Base-by-base conservation (phyloP, 257 asterid species). In the Solanum paucissectum region DNA sequence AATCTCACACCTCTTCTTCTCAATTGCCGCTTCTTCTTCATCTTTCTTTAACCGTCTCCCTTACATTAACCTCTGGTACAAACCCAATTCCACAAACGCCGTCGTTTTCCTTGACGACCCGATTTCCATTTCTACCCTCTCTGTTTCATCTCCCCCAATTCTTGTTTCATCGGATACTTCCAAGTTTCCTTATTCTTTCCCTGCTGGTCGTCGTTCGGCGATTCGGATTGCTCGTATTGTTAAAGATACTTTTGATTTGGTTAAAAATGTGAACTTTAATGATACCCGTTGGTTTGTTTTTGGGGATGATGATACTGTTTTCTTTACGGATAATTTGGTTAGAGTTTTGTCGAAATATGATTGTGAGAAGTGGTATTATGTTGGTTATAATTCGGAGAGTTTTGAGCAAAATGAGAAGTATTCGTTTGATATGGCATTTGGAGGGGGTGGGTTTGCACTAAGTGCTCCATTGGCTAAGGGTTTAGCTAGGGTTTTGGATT, bases 361-460 rank as follows among this genome's bases (percentile, higher is more conserved):
- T 88, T 92, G 92, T 84, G 75, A 83, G 33, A 64, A 82, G 92
- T 96, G 95, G 98, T 92, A 90, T 73, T 95, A 94, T 33, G 85
- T 94, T 23, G 98, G 98, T 40, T 87, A 84, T 91, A 73, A 91
- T 27, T 94, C 98, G 1, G 98, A 95, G 93, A 93, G 94, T 82
- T 94, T 92, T 76, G 96, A 94, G 85, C 98, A 94, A 89, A 95
- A 95, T 85, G 95, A 92, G 88, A 93, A 92, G 83, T 91, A 92
- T 81, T 92, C 89, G 16, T 95, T 95, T 83, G 93, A 85, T 37
- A 94, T 95, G 98, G 98, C 98, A 34, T 95, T 86, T 89, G 98
- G 98, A 9, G 98, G 98, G 25, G 98, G 98, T 12, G 98, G 98
- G 21, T 94, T 90, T 87, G 98, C 92, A 2, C 87, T 96, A 23